Evolutionary conservation across 2,329 filamentous ascomycete species (phyloP).

Genomic region (Cladosporium sp.): DNA sequence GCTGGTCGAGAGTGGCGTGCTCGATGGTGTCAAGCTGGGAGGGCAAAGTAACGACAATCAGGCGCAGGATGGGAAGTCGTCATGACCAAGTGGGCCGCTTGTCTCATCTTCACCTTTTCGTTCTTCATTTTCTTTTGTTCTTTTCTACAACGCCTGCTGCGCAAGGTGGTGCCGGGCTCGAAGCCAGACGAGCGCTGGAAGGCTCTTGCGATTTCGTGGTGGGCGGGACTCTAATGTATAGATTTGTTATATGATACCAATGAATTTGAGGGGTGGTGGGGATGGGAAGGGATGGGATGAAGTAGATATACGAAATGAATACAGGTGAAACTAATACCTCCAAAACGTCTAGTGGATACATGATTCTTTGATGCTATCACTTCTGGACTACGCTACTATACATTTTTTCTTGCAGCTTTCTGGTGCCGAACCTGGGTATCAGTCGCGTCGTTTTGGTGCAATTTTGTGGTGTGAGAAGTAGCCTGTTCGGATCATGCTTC

Average conservation of each 20-base stretch:
- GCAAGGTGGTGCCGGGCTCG: background rate
- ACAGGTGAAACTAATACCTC: no score
- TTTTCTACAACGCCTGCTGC: background rate
- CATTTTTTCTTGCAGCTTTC: background rate
- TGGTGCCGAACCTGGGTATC: background rate
- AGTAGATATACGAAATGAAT: background rate
- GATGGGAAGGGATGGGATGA: background rate
- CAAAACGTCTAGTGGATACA: no score
- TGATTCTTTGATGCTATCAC: no score
- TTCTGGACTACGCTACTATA: background rate
- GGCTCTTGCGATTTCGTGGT: background rate
- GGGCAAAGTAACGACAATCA: background rate
- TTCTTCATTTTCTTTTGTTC: background rate
- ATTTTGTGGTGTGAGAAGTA: background rate
- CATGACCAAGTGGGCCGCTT: background rate
- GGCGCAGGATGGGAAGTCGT: background rate
- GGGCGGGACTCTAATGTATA: background rate
- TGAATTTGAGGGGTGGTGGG: background rate
- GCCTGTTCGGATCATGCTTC: background rate
- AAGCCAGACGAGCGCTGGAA: background rate
- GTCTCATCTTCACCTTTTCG: background rate
- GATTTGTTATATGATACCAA: conserved; percentile 3
- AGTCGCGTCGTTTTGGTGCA: background rate
- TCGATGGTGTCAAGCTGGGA: background rate
- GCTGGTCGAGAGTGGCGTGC: conserved; percentile 30